Evolutionary conservation across 2,329 filamentous ascomycete species (phyloP), one percentile per base, ranked within the genome.

Genomic region (Alternaria postmessia): DNA sequence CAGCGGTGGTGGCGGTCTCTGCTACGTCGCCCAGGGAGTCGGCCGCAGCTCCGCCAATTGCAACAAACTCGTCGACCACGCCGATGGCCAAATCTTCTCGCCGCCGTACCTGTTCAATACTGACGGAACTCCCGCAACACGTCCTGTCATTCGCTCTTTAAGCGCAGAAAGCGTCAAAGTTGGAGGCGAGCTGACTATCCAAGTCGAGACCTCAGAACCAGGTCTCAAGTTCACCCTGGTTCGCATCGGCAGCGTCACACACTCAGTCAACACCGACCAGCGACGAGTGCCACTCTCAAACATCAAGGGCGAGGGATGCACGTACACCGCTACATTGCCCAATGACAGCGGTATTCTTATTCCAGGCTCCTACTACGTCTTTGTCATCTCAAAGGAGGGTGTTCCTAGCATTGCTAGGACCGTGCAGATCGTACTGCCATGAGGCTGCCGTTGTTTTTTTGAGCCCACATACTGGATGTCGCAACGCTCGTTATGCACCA

Each of bases 181-280:
- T 9, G 72, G 71, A 3, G 64, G 64, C 14, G 62, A 54, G 20
- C 48, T 70, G 4, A 59, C 54, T 16, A 52, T 73, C n/a, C 57
- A 24, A 4, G 59, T 69, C 9, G 51, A 49, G 8, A 54, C 58
- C 2, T 49, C 51, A 4, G 61, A 54, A 20, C 51, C 56, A 11
- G 57, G 55, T 24, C 49, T 61, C 1, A 64, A 57, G 30, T 66
- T 70, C 16, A 59, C 58, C 6, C 53, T 73, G 7, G 57, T 73
- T 1, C 66, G 72, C 30, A 71, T 74, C 20, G 71, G 71, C 14
- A 72, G 55, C 46, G 72, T 71, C 16, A 74, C 72, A 9, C 72
- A 74, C 52, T 72, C 71, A 4, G 65, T 73, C 22, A 74, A 74
- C 47, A 73, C 47, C n/a, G 70, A 73, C 34, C 72, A 74, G 57